Evolutionary conservation across 805 yeast genomes (phyloP), one percentile per base, ranked within the genome.

Genomic region (Candida nanaspora): DNA sequence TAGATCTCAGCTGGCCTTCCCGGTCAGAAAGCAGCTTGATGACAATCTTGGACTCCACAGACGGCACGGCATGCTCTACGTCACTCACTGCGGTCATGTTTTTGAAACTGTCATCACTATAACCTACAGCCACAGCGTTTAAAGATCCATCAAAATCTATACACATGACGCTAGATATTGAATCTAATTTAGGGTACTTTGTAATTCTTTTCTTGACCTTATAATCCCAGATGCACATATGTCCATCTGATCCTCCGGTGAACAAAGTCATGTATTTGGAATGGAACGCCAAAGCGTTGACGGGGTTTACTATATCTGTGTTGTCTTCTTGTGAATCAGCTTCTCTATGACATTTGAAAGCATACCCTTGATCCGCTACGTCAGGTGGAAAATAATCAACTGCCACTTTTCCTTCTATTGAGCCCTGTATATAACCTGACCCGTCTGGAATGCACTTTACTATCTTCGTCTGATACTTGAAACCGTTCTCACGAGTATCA

Each of bases 361-460:
- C 91, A 57, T 80, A 88, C 41, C 77, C 73, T 42, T 66, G 61
- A 1, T 58, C 48, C 39, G 63, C 72, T 4, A 32, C 22, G 9
- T 35, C 41, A 2, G 29, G 71, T 41, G 78, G 76, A 40, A 80
- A 74, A 50, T 69, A 80, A 46, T 86, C 91, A 22, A 86, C 74
- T 0, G 88, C 79, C 1, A 83, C 87, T 23, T 94, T 65, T 0
- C 95, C 95, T 51, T 86, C 95, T n/a, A 86, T 68, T 1, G 91
- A 80, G 22, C 86, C 68, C 26, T 80, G 70, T 0, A 81, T 86
- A 55, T 74, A 81, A 7, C 82, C 93, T 47, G 63, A 56, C 3
- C 70, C 70, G 41, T 68, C 61, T 0, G 84, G 82, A 48, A 78
- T 69, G 30, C 78, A 63, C 46, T 66, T 68, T 28, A 85, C 50